phyloP scores from a whole-genome alignment of 805 yeast genomes.

The Scheffersomyces amazonensis region DNA sequence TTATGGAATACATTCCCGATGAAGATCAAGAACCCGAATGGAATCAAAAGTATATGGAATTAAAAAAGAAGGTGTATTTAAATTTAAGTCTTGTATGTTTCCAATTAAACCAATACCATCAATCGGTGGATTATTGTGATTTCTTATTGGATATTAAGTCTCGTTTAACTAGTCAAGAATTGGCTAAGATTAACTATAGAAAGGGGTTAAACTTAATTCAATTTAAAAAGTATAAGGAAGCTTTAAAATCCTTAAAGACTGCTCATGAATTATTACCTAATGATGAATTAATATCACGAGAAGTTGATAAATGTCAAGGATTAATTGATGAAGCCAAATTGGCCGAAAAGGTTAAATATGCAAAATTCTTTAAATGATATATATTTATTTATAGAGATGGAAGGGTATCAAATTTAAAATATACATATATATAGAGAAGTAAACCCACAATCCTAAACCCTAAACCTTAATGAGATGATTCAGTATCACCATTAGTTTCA shows the following conservation, averaged over 20 bases:
- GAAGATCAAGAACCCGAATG: slow-evolving; percentile 56
- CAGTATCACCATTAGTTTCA: slow-evolving; percentile 1
- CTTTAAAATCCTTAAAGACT: slow-evolving; percentile 42
- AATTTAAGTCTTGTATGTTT: slow-evolving; percentile 59
- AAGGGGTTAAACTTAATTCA: slow-evolving; percentile 46
- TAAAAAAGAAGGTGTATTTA: slow-evolving; percentile 52
- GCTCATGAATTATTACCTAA: slow-evolving; percentile 45
- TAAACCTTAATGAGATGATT: slow-evolving; percentile 1
- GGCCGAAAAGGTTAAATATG: slow-evolving; percentile 51
- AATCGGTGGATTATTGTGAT: slow-evolving; percentile 51
- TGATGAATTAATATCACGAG: slow-evolving; percentile 49
- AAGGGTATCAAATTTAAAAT: background rate
- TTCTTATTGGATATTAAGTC: slow-evolving; percentile 53
- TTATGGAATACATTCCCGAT: slow-evolving; percentile 73
- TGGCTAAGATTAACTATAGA: slow-evolving; percentile 60
- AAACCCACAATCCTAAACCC: too few species aligned
- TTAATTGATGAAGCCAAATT: slow-evolving; percentile 42
- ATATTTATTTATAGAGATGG: background rate
- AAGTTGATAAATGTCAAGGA: slow-evolving; percentile 39
- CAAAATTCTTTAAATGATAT: slow-evolving; percentile 54
- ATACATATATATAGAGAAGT: background rate
- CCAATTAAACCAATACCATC: slow-evolving; percentile 47
- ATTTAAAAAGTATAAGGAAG: slow-evolving; percentile 46
- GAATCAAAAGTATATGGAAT: slow-evolving; percentile 45
- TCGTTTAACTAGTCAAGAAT: slow-evolving; percentile 30